A percentile compares a stretch with the other conserved stretches of the same genome.
Conservation (phyloP, 73 alveolate species). For the Loxodes magnus region DNA sequence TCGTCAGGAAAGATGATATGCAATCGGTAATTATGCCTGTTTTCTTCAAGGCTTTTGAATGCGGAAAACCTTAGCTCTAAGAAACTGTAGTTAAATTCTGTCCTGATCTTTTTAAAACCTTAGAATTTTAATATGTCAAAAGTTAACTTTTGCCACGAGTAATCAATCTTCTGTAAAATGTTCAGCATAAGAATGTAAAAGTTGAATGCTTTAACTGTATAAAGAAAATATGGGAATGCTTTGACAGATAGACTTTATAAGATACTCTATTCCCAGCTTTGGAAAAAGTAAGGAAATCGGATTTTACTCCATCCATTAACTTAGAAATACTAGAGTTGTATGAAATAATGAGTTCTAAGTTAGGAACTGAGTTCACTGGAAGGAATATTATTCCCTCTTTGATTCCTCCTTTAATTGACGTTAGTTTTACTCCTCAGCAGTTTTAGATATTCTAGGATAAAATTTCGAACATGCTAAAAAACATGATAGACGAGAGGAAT, state of each 20-base stretch:
- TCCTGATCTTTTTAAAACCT: slow-evolving; percentile 45
- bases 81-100: slow-evolving; percentile 41
- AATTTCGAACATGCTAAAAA: no score
- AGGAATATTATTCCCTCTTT: no score
- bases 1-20: slow-evolving; percentile 20
- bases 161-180: slow-evolving; percentile 30
- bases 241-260: slow-evolving; percentile 58
- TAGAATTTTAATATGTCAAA: slow-evolving; percentile 60
- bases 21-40: slow-evolving; percentile 18
- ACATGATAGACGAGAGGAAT: no score
- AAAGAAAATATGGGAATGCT: slow-evolving; percentile 29
- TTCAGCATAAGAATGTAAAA: slow-evolving; percentile 38
- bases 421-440: no score
- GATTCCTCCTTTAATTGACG: no score
- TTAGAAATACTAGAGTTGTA: no score
- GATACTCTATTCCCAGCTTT: slow-evolving; percentile 49
- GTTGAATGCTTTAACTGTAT: slow-evolving; percentile 47
- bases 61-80: slow-evolving; percentile 77
- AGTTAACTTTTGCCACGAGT: slow-evolving; percentile 65
- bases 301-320: no score
- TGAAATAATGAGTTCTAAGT: no score
- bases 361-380: no score
- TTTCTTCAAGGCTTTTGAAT: slow-evolving; percentile 62
- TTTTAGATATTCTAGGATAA: no score
- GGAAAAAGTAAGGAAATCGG: no score